Evolutionary conservation across 2,329 filamentous ascomycete genomes (phyloP).

Genomic region (Calonectria ilicicola): DNA sequence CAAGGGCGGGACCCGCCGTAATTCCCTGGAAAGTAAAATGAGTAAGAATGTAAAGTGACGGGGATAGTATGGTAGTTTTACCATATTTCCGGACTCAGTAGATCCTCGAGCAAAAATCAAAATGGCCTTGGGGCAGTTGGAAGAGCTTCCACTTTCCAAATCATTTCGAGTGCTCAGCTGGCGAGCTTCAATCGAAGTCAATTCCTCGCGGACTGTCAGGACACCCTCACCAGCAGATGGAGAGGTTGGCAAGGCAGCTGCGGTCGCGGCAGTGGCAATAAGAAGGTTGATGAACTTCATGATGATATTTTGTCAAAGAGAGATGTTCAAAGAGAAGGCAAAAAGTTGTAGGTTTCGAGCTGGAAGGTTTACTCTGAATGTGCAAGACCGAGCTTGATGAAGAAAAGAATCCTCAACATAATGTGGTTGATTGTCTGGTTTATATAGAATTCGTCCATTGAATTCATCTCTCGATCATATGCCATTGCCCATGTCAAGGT

Average conservation of each 20-base stretch:
- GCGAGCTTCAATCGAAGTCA: neutral
- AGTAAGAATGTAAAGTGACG: neutral
- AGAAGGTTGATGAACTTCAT: neutral
- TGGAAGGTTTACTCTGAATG: neutral
- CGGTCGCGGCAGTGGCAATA: neutral
- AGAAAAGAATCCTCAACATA: neutral
- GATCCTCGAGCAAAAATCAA: slow-evolving; percentile 52
- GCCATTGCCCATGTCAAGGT: neutral
- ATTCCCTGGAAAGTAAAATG: neutral
- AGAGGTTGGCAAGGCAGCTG: neutral
- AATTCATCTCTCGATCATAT: neutral
- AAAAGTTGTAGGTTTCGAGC: neutral
- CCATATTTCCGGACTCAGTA: slow-evolving; percentile 52
- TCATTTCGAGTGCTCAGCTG: slow-evolving; percentile 34
- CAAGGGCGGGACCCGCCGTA: slow-evolving; percentile 40
- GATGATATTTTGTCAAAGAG: neutral
- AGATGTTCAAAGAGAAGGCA: neutral
- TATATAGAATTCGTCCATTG: neutral
- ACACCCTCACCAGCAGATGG: neutral
- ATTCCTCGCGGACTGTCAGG: neutral
- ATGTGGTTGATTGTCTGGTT: neutral
- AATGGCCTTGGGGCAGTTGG: slow-evolving; percentile 49
- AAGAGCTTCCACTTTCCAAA: slow-evolving; percentile 38
- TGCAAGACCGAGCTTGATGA: neutral
- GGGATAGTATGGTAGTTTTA: slow-evolving; percentile 8